Evolutionary conservation across 495 filamentous ascomycete species (phyloP).

Genomic region (Penicillium antarcticum): DNA sequence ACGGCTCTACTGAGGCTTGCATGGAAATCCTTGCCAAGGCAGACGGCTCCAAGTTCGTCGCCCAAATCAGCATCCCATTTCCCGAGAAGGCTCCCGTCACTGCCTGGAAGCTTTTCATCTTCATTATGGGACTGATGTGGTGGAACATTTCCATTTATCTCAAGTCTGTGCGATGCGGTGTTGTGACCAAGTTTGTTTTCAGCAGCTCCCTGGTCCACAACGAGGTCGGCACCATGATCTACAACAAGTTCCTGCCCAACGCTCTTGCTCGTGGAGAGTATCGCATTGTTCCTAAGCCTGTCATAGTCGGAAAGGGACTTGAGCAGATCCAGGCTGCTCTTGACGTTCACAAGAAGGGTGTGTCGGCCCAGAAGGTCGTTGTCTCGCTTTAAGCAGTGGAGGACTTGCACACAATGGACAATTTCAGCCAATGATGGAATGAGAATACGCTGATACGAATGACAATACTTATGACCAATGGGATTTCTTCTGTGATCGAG

Average conservation of each 20-base stretch:
- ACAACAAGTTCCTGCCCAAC: constrained; percentile 26
- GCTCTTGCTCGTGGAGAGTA: constrained; percentile 24
- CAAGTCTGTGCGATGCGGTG: constrained; percentile 4
- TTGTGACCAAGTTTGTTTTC: constrained; percentile 14
- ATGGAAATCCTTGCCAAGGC: constrained; percentile 11
- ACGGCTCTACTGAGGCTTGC: constrained; percentile 6
- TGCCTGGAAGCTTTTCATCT: not conserved
- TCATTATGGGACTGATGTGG: not conserved
- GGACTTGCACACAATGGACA: too few relatives aligned
- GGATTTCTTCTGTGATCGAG: not conserved
- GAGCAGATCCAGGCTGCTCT: constrained; percentile 32
- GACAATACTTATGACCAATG: not conserved
- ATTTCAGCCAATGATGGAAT: too few relatives aligned
- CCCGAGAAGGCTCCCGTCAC: not conserved
- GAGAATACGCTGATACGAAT: too few relatives aligned
- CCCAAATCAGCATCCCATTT: constrained; percentile 7
- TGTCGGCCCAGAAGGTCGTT: constrained; percentile 34
- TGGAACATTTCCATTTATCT: not conserved
- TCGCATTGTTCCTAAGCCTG: constrained; percentile 27
- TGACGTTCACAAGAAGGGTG: constrained; percentile 28
- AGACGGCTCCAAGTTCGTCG: constrained; percentile 15
- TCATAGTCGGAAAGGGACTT: constrained; percentile 32
- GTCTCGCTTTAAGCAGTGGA: constrained; percentile 1
- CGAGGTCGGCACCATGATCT: constrained; percentile 26
- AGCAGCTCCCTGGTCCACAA: constrained; percentile 18